phyloP scores from a whole-genome alignment of 306 rosid genomes.

The Hippophae rhamnoides region DNA sequence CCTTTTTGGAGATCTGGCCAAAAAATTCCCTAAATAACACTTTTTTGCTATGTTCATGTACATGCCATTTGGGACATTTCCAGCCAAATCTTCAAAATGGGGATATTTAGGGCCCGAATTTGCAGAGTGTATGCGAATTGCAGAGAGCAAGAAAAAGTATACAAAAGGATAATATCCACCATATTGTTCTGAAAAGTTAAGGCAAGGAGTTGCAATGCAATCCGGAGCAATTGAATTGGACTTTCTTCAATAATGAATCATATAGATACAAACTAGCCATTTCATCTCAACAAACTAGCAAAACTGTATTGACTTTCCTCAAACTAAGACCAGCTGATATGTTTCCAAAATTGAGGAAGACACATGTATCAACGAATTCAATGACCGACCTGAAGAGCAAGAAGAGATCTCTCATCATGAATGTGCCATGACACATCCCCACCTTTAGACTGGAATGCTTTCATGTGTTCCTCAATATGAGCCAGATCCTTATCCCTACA shows the following conservation, averaged over 20 bases:
- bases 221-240: neutral
- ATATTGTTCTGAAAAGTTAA: no score
- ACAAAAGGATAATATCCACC: no score
- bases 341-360: neutral
- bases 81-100: no score
- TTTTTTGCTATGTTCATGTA: no score
- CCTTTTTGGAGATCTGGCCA: no score
- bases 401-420: constrained; percentile 90
- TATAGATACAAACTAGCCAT: neutral
- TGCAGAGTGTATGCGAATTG: no score
- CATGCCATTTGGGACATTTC: no score
- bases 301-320: neutral
- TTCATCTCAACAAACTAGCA: neutral
- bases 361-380: neutral
- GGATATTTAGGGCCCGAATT: no score
- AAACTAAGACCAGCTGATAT: neutral
- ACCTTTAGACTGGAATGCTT: constrained; percentile 91
- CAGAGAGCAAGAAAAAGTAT: no score
- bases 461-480: constrained; percentile 90
- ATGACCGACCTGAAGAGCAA: constrained; percentile 70
- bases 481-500: constrained; percentile 91
- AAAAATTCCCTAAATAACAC: no score
- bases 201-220: neutral
- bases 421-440: constrained; percentile 95
- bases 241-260: neutral